Base-by-base conservation (phyloP, 495 filamentous ascomycete species). In the Penicillium flavigenum region DNA sequence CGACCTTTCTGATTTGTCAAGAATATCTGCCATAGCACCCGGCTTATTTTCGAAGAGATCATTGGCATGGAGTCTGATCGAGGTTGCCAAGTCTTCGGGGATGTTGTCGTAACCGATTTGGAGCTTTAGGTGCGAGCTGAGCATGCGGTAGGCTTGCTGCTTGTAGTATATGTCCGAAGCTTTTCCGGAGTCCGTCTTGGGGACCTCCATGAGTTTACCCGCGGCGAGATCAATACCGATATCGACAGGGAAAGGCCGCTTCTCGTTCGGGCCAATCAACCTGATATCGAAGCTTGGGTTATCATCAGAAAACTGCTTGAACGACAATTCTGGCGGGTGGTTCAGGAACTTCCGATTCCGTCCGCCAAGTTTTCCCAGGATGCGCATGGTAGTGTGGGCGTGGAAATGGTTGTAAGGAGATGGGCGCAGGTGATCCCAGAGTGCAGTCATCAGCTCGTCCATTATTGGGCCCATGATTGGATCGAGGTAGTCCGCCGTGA, bases 391-490 rank as follows among this genome's bases (percentile, higher is more conserved):
- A 0, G 94, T 98, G 66, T 99, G 95, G 2, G 95, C 87, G 68
- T 96, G 91, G 68, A 96, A 95, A 64, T 99, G 95, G 63, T 89
- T 96, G 67, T 98, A 96, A 0, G 94, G 92, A 51, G 88, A 85
- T 4, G 95, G 95, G 58, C 86, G 88, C 32, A 99, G 79, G 67
- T 98, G 95, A 56, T 96, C 90, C 83, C 93, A 98, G 8, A 99
- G 80, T 4, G 92, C 92, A 42, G 90, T 91, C 92, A 98, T 98
- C 51, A 99, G 74, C 60, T 99, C 95, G 63, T 98, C 94, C 72
- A 99, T 97, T 44, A 96, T 94, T 2, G 95, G 95, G 6, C 92
- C 91, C 94, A 99, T 99, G 54, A 99, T 99, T 0, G 95, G 95
- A 63, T 99, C 95, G 31, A 99, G 70, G 65, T 99, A 99, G 62